Evolutionary conservation across 2,329 filamentous ascomycete species (phyloP), one percentile per base, ranked within the genome.

Genomic region (Bisporella sp.): DNA sequence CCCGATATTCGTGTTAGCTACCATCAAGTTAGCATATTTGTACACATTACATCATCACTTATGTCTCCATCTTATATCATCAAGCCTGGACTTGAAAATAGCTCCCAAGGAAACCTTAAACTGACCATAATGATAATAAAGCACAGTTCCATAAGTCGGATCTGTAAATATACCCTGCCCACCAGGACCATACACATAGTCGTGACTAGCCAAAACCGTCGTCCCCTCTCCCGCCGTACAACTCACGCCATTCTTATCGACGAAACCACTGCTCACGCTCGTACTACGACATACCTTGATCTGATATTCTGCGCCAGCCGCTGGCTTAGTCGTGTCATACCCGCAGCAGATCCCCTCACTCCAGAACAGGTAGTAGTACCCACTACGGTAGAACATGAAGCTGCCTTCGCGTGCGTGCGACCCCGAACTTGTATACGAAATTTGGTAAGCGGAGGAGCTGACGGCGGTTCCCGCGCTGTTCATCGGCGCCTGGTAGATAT

Each of bases 361-460:
- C 63, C 76, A 83, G 64, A 86, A 84, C 8, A 87, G 69, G 60
- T 84, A 87, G 62, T 81, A 85, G 60, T 76, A 82, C 21, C 66
- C 68, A 9, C 69, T 73, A 9, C 66, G 13, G 13, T 39, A 39
- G 13, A 39, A 39, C 35, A 39, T 39, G 35, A 11, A 39, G 35
- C 35, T 39, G 35, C 35, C 35, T 13, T 39, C 35, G 3, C 35
- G 9, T 39, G 35, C 9, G 9, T 13, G 35, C 9, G 35, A 11
- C 9, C 35, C 35, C 9, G 35, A 11, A 13, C 9, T 11, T 11
- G 9, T 39, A 13, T 39, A 39, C 35, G 9, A 9, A 13, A 39
- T 39, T 11, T 39, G 9, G 35, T 39, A 39, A 11, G 35, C 35
- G 13, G 35, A 39, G 35, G 35, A 39, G 13, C 35, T 13, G 35